Evolutionary conservation across 164 flowering plant species (phyloP), one percentile per base, ranked within the genome.

Genomic region (Taxillus chinensis): DNA sequence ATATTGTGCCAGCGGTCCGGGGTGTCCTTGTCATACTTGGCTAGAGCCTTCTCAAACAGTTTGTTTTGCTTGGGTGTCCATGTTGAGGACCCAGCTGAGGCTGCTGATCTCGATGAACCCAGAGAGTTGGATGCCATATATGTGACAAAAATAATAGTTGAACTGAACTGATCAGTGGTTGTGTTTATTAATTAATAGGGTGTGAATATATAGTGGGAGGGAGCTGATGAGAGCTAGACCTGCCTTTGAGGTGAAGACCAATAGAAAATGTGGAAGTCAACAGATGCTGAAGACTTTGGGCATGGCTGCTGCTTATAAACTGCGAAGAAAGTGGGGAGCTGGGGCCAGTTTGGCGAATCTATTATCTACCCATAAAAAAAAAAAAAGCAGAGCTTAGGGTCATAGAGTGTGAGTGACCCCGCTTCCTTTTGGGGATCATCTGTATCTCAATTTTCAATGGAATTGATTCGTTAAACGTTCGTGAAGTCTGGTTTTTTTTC

Each of bases 51-150:
- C 40, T 79, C 83, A 51, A 79, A 79, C 57, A 45, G 60, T 42
- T 79, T 79, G 72, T 79, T 79, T 43, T 79, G 68, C 45, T 73
- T 66, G 9, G 70, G 50, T 11, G 83, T 79, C 80, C 83, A 79
- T 27, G 27, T 27, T 41, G 74, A 50, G 8, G 74, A 69, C 10
- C 66, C 39, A 1, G 27, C 27, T 45, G 74, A 50, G 8, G 74
- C 67, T 7, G 64, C 39, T 1, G 54, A 71, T 38, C 15, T 45
- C 9, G 68, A 40, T 45, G 68, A 61, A 53, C 59, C 40, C 15
- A 62, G 62, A 55, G 77, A 74, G 71, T 70, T 73, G 40, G 77
- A 74, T 7, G 75, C 75, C 80, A 77, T 74, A 2, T 5, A 8
- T 49, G 14, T 9, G 46, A 9, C 8, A 9, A 9, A 43, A 43